These are phyloP conservation scores for Alloteropsis angusta DNA, from an alignment of 202 grass and related monocot genomes.

Conservation along the genomic window DNA sequence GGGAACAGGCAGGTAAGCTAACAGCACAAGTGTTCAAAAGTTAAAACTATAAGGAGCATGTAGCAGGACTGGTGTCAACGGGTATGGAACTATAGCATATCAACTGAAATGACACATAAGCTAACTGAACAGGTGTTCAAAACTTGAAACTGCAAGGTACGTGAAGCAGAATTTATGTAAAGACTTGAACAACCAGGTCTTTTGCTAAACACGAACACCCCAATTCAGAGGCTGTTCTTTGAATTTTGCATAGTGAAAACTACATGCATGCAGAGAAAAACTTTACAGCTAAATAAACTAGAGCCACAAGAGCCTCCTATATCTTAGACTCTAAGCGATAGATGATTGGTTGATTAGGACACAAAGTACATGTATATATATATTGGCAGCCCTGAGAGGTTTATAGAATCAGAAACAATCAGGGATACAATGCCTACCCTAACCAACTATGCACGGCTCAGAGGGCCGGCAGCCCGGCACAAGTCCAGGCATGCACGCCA, in stretches of 20 bases:
- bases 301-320: neutral
- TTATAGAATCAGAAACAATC: too few relatives aligned
- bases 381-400: too few relatives aligned
- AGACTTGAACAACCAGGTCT: neutral
- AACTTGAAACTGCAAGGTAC: neutral
- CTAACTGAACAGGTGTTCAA: neutral
- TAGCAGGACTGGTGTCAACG: neutral
- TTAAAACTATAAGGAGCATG: neutral
- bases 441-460: too few relatives aligned
- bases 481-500: too few relatives aligned
- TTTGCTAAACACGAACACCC: neutral
- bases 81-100: neutral
- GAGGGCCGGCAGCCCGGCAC: too few relatives aligned
- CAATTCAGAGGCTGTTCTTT: neutral
- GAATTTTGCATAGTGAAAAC: neutral
- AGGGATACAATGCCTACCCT: too few relatives aligned
- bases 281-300: conserved; percentile 4
- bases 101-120: neutral
- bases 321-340: too few relatives aligned
- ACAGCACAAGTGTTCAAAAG: neutral
- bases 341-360: too few relatives aligned
- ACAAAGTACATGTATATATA: too few relatives aligned
- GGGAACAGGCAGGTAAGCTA: neutral
- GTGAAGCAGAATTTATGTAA: neutral
- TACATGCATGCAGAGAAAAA: conserved; percentile 9